phyloP scores from a whole-genome alignment of 176 grass and related monocot genomes.

The Rhynchospora tenuis region DNA sequence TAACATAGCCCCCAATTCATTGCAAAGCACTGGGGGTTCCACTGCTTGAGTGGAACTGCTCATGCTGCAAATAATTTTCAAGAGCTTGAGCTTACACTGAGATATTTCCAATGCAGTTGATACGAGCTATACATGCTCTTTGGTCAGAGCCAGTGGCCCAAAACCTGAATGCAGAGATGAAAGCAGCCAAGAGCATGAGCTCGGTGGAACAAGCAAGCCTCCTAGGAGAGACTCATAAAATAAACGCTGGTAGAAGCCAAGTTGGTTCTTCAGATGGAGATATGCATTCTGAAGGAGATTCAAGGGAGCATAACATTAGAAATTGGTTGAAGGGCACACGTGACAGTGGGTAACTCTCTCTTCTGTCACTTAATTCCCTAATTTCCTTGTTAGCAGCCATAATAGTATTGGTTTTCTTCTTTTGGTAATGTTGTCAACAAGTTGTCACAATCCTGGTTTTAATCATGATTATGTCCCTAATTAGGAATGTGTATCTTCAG shows the following conservation, averaged over 20 bases:
- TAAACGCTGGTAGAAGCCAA: constrained; percentile 56
- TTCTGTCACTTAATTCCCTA: not conserved
- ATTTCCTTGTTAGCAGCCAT: not conserved
- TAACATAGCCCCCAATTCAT: no score
- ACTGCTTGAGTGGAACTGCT: constrained; percentile 5
- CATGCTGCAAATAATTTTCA: constrained; percentile 2
- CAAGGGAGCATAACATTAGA: constrained; percentile 82
- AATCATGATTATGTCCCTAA: constrained; percentile 15
- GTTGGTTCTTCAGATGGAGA: constrained; percentile 67
- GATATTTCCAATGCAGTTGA: constrained; percentile 45
- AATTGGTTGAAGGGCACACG: constrained; percentile 95
- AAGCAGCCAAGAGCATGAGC: constrained; percentile 83
- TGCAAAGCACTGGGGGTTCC: no score
- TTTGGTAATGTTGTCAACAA: not conserved
- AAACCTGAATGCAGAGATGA: constrained; percentile 51
- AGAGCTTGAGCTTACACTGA: constrained; percentile 11
- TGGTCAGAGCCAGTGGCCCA: constrained; percentile 71
- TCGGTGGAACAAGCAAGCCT: constrained; percentile 75
- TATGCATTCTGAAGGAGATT: constrained; percentile 61
- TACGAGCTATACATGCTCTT: constrained; percentile 73
- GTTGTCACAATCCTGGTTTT: constrained; percentile 1
- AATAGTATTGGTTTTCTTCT: not conserved
- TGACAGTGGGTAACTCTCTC: constrained; percentile 77
- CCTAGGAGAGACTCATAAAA: constrained; percentile 58
- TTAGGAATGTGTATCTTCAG: constrained; percentile 39